Percentiles rank a stretch among this genome's conserved stretches.
Evolutionary conservation across 225 moss, liverwort and hornwort species (phyloP).

Genomic region (Ulota crispa): DNA sequence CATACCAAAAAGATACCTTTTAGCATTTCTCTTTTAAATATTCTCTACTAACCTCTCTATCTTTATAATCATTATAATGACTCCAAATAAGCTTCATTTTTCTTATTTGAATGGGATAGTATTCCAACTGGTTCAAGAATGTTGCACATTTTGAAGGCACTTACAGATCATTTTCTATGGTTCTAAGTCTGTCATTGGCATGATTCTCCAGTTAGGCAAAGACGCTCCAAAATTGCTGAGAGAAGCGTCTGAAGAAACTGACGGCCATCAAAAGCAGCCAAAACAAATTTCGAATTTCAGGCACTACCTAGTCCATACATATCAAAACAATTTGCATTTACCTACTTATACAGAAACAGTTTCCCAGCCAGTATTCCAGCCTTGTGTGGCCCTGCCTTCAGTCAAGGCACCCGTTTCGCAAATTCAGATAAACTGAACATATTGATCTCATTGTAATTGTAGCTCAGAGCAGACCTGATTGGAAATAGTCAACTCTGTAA

Average conservation of each 20-base stretch:
- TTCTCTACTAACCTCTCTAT: too few relatives aligned
- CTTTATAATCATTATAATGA: too few relatives aligned
- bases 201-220: not conserved
- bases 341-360: not conserved
- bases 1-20: too few relatives aligned
- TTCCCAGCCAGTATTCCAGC: not conserved
- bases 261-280: not conserved
- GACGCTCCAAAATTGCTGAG: not conserved
- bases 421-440: not conserved
- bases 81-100: too few relatives aligned
- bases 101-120: too few relatives aligned
- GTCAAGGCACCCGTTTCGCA: not conserved
- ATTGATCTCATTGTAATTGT: not conserved
- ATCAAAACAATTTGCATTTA: not conserved
- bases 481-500: not conserved
- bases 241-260: not conserved
- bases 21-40: too few relatives aligned
- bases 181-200: not conserved
- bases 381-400: not conserved
- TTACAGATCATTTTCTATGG: not conserved
- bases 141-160: not conserved
- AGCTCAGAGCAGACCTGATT: not conserved
- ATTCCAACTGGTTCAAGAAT: not conserved
- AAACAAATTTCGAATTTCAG: not conserved
- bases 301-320: not conserved